These are phyloP conservation scores for Saturnispora sekii DNA, from an alignment of 805 yeast genomes.

Conservation along the genomic window DNA sequence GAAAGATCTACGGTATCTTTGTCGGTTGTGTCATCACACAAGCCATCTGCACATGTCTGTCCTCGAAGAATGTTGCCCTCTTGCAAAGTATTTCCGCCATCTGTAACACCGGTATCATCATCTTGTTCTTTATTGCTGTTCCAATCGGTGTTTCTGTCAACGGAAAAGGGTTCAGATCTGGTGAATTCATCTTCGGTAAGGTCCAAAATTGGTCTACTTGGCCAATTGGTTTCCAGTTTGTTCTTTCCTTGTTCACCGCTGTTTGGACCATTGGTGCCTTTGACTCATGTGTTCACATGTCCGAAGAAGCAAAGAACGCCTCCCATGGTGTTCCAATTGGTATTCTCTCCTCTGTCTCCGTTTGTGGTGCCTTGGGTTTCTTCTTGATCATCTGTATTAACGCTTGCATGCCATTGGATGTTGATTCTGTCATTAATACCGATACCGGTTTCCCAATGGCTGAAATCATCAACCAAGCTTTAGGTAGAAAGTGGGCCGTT, in stretches of 20 bases:
- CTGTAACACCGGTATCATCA: constrained; percentile 39
- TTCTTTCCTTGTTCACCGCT: constrained; percentile 49
- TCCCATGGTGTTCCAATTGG: constrained; percentile 55
- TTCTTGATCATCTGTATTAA: constrained; percentile 50
- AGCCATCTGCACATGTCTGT: constrained; percentile 41
- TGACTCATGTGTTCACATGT: constrained; percentile 64
- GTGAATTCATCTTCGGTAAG: constrained; percentile 44
- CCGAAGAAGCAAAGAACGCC: constrained; percentile 63
- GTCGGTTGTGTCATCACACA: constrained; percentile 41
- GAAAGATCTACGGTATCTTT: constrained; percentile 43
- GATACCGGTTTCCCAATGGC: constrained; percentile 54
- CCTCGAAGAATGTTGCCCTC: constrained; percentile 44
- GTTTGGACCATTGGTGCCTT: constrained; percentile 70
- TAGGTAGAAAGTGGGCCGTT: constrained; percentile 33
- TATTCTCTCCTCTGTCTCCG: constrained; percentile 45
- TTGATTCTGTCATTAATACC: constrained; percentile 36
- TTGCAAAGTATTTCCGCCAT: constrained; percentile 42
- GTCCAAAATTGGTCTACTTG: constrained; percentile 49
- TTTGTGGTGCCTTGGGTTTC: constrained; percentile 50
- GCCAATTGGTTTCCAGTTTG: constrained; percentile 49
- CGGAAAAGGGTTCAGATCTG: constrained; percentile 34
- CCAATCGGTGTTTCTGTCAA: constrained; percentile 43
- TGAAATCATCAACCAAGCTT: constrained; percentile 41
- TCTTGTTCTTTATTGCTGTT: constrained; percentile 46
- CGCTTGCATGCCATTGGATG: constrained; percentile 47